These are phyloP conservation scores for Umbilicus rupestris DNA, from an alignment of 164 flowering plant genomes.

Conservation along the genomic window DNA sequence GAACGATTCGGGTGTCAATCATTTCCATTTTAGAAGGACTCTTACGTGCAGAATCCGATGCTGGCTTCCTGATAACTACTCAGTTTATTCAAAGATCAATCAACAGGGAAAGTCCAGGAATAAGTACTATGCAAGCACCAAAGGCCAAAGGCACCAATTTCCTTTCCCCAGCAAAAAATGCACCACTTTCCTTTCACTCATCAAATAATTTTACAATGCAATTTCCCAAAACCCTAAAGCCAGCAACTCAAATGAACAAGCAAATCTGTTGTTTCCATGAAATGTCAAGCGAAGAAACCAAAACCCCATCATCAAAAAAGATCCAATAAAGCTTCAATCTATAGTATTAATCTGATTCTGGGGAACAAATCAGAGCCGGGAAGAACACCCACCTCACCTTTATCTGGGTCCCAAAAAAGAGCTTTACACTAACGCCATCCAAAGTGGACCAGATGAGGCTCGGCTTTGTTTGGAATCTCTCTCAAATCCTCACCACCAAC, in stretches of 20 bases:
- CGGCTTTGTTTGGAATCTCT: not conserved
- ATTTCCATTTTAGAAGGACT: not conserved
- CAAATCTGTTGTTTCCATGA: not conserved
- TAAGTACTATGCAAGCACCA: not conserved
- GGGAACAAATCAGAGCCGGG: conserved; percentile 1
- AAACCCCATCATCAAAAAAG: not conserved
- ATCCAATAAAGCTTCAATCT: not conserved
- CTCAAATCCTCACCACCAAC: conserved; percentile 2
- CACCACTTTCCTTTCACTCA: not conserved
- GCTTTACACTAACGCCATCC: not conserved
- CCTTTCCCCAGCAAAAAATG: not conserved
- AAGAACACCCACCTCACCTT: not conserved
- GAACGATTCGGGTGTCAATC: not conserved
- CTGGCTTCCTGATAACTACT: not conserved
- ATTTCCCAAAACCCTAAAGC: not conserved
- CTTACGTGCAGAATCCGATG: not conserved
- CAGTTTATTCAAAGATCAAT: not conserved
- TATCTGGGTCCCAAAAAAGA: not conserved
- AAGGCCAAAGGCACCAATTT: conserved; percentile 1
- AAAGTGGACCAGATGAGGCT: not conserved
- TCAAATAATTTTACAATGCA: not conserved
- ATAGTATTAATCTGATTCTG: not conserved
- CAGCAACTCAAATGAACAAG: not conserved
- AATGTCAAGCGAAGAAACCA: not conserved
- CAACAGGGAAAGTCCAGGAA: not conserved